Conservation (phyloP, 345 rosid species). For the Salix dunnii region DNA sequence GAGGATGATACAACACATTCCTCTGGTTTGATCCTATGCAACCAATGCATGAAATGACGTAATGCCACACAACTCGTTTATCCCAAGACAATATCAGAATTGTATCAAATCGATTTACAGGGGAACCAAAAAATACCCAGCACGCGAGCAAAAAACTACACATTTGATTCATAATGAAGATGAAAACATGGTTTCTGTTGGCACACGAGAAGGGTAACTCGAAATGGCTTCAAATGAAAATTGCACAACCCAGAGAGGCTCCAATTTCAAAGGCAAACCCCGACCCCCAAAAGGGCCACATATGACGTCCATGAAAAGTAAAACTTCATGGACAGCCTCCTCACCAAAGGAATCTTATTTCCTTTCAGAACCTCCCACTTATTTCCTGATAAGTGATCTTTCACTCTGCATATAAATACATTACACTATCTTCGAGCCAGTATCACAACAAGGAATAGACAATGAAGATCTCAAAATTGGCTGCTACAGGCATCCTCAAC, state of each 20-base stretch:
- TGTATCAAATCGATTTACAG: not conserved
- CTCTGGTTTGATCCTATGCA: not conserved
- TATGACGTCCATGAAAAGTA: not conserved
- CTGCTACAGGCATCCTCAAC: not conserved
- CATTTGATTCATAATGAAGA: not conserved
- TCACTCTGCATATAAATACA: not conserved
- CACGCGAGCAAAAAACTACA: not conserved
- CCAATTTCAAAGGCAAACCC: not conserved
- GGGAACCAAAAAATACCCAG: not conserved
- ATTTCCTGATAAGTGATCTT: not conserved
- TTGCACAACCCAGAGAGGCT: not conserved
- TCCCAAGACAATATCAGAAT: no score
- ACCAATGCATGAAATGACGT: not conserved
- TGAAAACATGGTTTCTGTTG: not conserved
- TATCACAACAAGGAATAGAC: not conserved
- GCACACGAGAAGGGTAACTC: not conserved
- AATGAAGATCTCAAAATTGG: not conserved
- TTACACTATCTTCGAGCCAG: not conserved
- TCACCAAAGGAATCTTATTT: not conserved
- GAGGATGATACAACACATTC: not conserved
- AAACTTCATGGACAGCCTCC: not conserved
- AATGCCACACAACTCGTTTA: not conserved
- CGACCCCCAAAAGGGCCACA: not conserved
- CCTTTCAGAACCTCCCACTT: not conserved
- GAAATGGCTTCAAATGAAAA: not conserved